Base-by-base conservation (phyloP, 164 flowering plant genomes). In the Protea cynaroides region DNA sequence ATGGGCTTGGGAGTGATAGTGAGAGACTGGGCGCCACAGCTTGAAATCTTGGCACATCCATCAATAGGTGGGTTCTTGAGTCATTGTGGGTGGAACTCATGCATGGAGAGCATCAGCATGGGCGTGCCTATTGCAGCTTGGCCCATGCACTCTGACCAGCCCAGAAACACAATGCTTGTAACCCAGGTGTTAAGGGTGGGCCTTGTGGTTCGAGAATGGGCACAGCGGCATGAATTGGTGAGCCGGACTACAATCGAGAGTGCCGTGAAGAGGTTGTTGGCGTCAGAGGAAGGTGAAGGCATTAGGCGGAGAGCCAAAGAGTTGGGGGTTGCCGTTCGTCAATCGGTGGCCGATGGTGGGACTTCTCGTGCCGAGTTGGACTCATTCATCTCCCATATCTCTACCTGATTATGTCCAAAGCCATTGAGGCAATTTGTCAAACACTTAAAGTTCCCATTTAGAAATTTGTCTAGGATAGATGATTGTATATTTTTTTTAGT, bases 101-200 rank as follows among this genome's bases (percentile, higher is more conserved):
- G 81, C 74, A 71, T 83, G 76, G 85, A 83, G 78, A 76, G 81
- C 58, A 57, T 83, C 18, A 67, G 71, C 37, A 68, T 74, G 75
- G 87, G 87, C 0, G 83, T 81, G 46, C 89, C 95, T 0, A 77
- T 86, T 0, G 85, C 69, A 0, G 80, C 90, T 0, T 87, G 92
- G 94, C 94, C 94, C 0, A 82, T 90, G 85, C 88, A 83, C 64
- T 81, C 96, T 0, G 94, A 90, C 63, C 96, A 90, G 77, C 90
- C 88, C 0, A 70, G 80, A 59, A 86, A 87, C 62, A 38, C 80
- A 0, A 65, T 74, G 23, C 65, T 89, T 43, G 63, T 87, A 13
- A 75, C 83, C 0, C 34, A 76, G 36, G 58, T 81, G 54, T 74
- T 87, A 4, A 75, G 60, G 50, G 60, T 81, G 12, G 96, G 92